A percentile compares a stretch with the other conserved stretches of the same genome.
Conservation (phyloP, 2,329 filamentous ascomycete genomes). For the Xylaria sp. region DNA sequence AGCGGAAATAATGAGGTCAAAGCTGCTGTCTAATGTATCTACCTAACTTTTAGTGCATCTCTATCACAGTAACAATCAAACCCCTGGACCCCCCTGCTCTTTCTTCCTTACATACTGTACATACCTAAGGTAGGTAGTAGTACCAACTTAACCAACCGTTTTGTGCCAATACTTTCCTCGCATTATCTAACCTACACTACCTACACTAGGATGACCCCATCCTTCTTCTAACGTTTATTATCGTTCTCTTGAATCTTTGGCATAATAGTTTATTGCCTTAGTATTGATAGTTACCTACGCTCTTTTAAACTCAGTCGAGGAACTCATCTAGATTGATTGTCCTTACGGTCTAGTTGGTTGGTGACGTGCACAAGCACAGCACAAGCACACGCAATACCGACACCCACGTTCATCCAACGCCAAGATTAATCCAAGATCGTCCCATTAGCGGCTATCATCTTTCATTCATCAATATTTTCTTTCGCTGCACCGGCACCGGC, state of each 20-base stretch:
- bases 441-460: constrained; percentile 27
- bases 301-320: background rate
- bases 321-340: background rate
- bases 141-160: background rate
- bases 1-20: background rate
- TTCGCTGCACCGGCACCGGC: constrained; percentile 6
- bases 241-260: background rate
- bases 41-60: background rate
- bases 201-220: constrained; percentile 5
- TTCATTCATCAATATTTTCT: constrained; percentile 19
- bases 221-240: background rate
- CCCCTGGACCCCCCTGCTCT: background rate
- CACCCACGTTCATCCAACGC: constrained; percentile 2
- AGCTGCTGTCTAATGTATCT: background rate
- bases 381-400: background rate
- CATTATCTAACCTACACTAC: constrained; percentile 10
- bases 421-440: constrained; percentile 21
- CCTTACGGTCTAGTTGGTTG: constrained; percentile 2
- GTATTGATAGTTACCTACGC: background rate
- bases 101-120: no score
- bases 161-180: constrained; percentile 1
- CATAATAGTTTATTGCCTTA: constrained; percentile 6
- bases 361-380: constrained; percentile 15
- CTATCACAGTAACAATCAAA: background rate
- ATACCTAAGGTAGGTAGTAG: no score